A percentile compares a stretch with the other conserved stretches of the same genome.
phyloP scores from a whole-genome alignment of 1,284 basidiomycete genomes.

The Schizophyllum amplum region DNA sequence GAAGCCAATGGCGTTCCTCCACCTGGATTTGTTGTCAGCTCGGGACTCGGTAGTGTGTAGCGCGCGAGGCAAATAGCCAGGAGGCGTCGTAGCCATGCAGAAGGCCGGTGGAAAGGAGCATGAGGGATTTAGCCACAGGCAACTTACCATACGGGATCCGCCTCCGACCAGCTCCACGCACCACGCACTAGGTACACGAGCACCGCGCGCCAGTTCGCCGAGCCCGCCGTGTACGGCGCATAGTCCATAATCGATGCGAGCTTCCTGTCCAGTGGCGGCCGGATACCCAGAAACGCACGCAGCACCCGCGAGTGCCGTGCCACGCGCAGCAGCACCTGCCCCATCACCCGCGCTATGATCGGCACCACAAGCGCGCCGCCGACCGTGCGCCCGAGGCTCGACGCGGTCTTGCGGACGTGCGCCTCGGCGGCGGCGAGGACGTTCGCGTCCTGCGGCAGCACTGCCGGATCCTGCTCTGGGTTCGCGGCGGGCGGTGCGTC shows the following conservation, averaged over 20 bases:
- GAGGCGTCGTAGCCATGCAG: neutral
- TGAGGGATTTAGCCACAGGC: neutral
- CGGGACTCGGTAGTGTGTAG: no score
- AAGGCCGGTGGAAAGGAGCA: neutral
- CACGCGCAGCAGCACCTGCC: conserved; percentile 44
- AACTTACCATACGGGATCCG: conserved; percentile 64
- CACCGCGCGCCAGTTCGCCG: conserved; percentile 22
- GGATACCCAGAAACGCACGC: conserved; percentile 47
- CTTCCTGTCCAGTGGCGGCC: conserved; percentile 23
- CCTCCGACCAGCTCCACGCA: conserved; percentile 49
- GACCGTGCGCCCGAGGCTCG: conserved; percentile 48
- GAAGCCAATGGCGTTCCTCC: conserved; percentile 65
- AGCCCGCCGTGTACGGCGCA: conserved; percentile 13
- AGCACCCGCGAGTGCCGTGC: conserved; percentile 41
- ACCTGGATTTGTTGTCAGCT: conserved; percentile 33
- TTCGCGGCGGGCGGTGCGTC: conserved; percentile 10
- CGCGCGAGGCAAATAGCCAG: no score
- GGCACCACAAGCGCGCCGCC: conserved; percentile 62
- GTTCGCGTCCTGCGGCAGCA: conserved; percentile 13
- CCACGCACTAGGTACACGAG: conserved; percentile 44
- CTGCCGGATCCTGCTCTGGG: conserved; percentile 13
- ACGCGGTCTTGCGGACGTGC: conserved; percentile 45
- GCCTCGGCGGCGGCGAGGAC: conserved; percentile 41
- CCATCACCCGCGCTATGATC: conserved; percentile 56
- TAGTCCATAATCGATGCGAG: neutral